Percentiles rank a stretch among this genome's conserved stretches.
These are phyloP conservation scores for Pseudogymnoascus verrucosus DNA, from an alignment of 2,329 filamentous ascomycete genomes.

Conservation along the genomic window DNA sequence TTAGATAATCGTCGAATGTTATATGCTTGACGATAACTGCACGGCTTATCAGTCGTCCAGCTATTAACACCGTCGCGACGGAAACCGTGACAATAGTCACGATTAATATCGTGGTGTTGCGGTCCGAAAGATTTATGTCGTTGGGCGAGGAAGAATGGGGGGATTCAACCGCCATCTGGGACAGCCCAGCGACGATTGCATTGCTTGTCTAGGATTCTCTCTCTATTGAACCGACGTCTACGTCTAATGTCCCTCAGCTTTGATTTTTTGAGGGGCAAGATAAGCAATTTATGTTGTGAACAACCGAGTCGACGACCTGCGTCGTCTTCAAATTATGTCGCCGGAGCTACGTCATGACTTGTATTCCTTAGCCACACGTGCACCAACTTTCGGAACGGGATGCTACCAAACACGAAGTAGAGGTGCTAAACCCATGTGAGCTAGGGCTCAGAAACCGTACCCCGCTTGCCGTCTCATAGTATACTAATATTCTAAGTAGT, in stretches of 20 bases:
- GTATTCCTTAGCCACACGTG: background rate
- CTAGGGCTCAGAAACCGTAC: background rate
- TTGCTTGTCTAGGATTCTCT: background rate
- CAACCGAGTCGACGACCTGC: background rate
- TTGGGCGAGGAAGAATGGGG: background rate
- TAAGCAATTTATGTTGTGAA: background rate
- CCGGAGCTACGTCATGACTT: background rate
- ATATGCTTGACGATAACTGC: background rate
- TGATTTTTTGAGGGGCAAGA: background rate
- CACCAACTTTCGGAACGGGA: background rate
- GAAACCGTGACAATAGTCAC: background rate
- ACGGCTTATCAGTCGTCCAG: background rate
- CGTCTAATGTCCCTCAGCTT: background rate
- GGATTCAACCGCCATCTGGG: background rate
- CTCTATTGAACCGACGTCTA: background rate
- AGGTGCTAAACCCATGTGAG: background rate
- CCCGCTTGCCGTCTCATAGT: background rate
- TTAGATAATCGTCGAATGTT: conserved; percentile 70
- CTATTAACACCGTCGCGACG: background rate
- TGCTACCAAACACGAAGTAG: background rate
- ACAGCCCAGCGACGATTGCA: background rate
- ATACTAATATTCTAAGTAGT: background rate
- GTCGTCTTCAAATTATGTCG: background rate
- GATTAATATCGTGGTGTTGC: background rate
- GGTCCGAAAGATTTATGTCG: background rate